Percentiles rank a stretch among this genome's conserved stretches.
Evolutionary conservation across 805 yeast species (phyloP).

Genomic region (Maudiozyma serrabonitensis): DNA sequence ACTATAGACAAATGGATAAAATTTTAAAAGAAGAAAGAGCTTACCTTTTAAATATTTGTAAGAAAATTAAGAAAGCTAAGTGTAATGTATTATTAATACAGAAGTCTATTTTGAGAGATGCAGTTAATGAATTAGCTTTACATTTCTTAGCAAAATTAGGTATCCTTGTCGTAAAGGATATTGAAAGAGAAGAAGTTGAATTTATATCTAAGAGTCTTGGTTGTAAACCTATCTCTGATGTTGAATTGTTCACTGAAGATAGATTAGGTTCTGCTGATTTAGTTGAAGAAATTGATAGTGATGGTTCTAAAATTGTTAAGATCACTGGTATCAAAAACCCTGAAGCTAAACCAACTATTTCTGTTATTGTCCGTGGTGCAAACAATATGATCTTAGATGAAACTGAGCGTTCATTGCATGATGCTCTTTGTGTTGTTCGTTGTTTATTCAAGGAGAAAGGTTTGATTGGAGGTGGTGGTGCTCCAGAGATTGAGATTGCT

Average conservation of each 20-base stretch:
- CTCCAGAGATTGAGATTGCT: slow-evolving; percentile 89
- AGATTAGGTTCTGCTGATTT: slow-evolving; percentile 86
- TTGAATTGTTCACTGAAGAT: slow-evolving; percentile 87
- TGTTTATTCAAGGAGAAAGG: slow-evolving; percentile 85
- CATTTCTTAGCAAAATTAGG: slow-evolving; percentile 90
- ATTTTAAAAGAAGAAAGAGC: slow-evolving; percentile 96
- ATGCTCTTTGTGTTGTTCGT: slow-evolving; percentile 90
- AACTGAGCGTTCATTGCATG: slow-evolving; percentile 94
- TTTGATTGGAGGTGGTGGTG: slow-evolving; percentile 97
- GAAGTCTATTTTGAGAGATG: slow-evolving; percentile 88
- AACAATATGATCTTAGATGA: slow-evolving; percentile 85
- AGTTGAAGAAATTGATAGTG: slow-evolving; percentile 81
- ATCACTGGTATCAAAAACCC: slow-evolving; percentile 64
- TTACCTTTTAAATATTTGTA: slow-evolving; percentile 86
- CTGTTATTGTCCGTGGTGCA: slow-evolving; percentile 92
- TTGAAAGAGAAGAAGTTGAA: slow-evolving; percentile 93
- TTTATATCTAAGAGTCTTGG: slow-evolving; percentile 75
- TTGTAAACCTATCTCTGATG: slow-evolving; percentile 92
- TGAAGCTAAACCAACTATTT: slow-evolving; percentile 48
- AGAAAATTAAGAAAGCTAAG: slow-evolving; percentile 91
- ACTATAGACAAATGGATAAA: slow-evolving; percentile 98
- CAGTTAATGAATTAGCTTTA: slow-evolving; percentile 86
- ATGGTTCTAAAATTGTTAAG: slow-evolving; percentile 83
- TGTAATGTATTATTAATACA: slow-evolving; percentile 88
- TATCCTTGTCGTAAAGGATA: slow-evolving; percentile 89